Percentiles rank a stretch among this genome's conserved stretches.
Evolutionary conservation across 495 filamentous ascomycete genomes (phyloP).

Genomic region (Pyrenula massariospora): DNA sequence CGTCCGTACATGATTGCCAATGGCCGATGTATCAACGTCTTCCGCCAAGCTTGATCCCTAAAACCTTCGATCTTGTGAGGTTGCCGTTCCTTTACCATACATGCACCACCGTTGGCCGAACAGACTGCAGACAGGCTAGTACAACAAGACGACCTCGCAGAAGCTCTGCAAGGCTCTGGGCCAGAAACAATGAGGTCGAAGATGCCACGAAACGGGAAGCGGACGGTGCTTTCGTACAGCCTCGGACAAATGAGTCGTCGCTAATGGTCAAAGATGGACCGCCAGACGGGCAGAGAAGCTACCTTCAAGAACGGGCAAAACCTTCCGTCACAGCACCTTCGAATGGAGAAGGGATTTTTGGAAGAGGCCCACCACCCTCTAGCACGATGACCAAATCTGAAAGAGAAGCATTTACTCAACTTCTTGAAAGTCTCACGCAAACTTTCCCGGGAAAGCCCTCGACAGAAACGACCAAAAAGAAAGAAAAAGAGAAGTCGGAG

Average conservation of each 20-base stretch:
- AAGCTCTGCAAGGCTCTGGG: conserved; percentile 4
- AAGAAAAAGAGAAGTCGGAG: conserved; percentile 1
- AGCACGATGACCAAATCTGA: conserved; percentile 17
- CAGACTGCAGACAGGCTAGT: no score
- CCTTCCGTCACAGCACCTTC: neutral
- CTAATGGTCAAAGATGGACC: neutral
- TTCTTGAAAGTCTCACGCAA: conserved; percentile 14
- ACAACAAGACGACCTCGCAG: no score
- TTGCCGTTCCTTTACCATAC: conserved; percentile 64
- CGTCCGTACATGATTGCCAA: neutral
- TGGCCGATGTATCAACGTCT: neutral
- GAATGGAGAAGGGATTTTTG: conserved; percentile 17
- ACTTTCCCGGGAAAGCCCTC: neutral
- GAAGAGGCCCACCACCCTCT: conserved; percentile 10
- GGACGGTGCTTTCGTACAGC: no score
- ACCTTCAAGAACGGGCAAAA: neutral
- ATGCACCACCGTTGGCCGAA: conserved; percentile 32
- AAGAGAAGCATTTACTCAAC: conserved; percentile 14
- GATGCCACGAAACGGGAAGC: conserved; percentile 2
- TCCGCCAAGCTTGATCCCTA: neutral
- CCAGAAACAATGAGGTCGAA: conserved; percentile 5
- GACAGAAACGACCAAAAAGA: neutral
- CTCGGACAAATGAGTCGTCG: no score
- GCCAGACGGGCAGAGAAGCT: neutral
- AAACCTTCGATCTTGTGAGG: conserved; percentile 15